Evolutionary conservation across 2,329 filamentous ascomycete species (phyloP), one percentile per base, ranked within the genome.

Genomic region (Neonectria sp.): DNA sequence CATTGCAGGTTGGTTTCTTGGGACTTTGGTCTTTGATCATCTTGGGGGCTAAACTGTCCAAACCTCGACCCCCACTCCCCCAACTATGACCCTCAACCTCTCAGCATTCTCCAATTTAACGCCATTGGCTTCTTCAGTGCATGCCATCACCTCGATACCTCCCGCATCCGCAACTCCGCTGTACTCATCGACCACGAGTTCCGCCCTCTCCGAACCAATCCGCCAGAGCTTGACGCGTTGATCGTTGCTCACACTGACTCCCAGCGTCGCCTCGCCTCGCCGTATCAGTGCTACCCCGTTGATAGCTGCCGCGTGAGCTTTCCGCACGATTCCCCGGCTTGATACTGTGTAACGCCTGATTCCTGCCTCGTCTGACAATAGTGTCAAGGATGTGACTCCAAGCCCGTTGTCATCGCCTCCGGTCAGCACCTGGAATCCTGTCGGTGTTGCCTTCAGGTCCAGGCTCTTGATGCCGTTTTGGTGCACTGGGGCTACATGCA

Each of bases 391-490:
- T 27, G 87, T 88, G 12, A 93, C 75, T 0, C 88, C 91, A 0
- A 98, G 79, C 4, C 92, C 92, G 68, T 96, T 96, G 79, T 98
- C 96, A 74, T 99, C 96, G 25, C 96, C 95, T 29, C 93, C 94
- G 0, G 94, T 95, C 5, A 93, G 79, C 21, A 97, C 76, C 1
- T 93, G 68, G 71, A 71, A 82, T 72, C 73, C 33, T 77, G 69
- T 21, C 75, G 71, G 15, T 84, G 58, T 31, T 56, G 65, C 55
- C 31, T 73, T 68, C 56, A 89, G 66, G 67, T 87, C 86, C 3
- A 92, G 81, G 24, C 85, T 83, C 78, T 97, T 97, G 77, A 98
- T 89, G 57, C 91, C 90, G 79, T 89, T 97, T 74, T 97, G 94
- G 76, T 98, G 96, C 27, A 95, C 79, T 60, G 82, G 84, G 2